Base-by-base conservation (phyloP, 768 basidiomycete species). In the Collybia mongolica region DNA sequence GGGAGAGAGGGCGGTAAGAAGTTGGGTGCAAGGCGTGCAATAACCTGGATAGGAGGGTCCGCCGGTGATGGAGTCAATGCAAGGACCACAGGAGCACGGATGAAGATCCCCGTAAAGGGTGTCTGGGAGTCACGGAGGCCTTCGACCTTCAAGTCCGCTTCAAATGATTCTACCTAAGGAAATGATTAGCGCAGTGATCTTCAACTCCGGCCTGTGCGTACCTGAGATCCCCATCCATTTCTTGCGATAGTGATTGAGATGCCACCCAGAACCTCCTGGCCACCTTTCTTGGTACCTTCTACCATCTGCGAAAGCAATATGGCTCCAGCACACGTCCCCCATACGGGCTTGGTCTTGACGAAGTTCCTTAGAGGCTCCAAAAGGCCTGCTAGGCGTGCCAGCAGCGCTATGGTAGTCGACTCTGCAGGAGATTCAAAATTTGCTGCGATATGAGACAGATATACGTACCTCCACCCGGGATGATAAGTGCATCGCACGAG, bases 321-420 rank as follows among this genome's bases (percentile, higher is more conserved):
- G 36, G 94, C 94, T 9, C 96, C 95, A 0, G 95, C 95, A 67
- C 95, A 98, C 0, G 93, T 97, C 2, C 95, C 95, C 93, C 93
- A 98, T 2, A 94, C 81, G 0, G 92, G 84, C 62, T 88, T 92
- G 0, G 60, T 65, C 55, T 73, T 72, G n/a, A 85, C 73, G 55
- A 94, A 95, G 32, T 80, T 75, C 32, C 80, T 76, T 4, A 98
- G 74, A 6, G 90, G 92, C n/a, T 88, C 83, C 14, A 93, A 64
- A 36, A 98, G 77, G 0, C 91, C 91, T 0, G 86, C 79, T 23
- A 85, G 76, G 47, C 77, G 77, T 23, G 84, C 90, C 17, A 88
- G 75, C 43, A 90, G 76, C 1, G 85, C 90, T 53, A 98, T 98
- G 2, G 94, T 92, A 5, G 96, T 98, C 4, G 90, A 93, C 71